These are phyloP conservation scores for Aureobasidium leucospermi DNA, from an alignment of 2,329 filamentous ascomycete genomes.

Conservation along the genomic window DNA sequence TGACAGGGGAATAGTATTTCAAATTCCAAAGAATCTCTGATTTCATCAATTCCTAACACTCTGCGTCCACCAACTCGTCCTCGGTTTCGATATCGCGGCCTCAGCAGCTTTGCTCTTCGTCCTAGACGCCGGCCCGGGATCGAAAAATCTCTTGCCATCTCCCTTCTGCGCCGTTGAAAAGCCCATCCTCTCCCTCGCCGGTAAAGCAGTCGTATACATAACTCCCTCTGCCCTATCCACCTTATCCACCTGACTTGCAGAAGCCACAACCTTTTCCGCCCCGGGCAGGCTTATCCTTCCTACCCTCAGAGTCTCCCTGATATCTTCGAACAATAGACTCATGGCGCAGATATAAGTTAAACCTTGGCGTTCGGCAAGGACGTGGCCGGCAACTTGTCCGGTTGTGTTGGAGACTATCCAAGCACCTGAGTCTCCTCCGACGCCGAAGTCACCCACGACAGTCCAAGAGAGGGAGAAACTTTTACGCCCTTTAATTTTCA, in stretches of 20 bases:
- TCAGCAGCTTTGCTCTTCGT: not conserved
- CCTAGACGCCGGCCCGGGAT: not conserved
- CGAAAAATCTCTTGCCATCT: not conserved
- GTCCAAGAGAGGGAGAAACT: slow-evolving; percentile 69
- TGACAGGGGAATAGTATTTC: not conserved
- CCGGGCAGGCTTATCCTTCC: slow-evolving; percentile 2
- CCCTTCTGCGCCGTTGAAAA: not conserved
- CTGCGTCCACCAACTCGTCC: not conserved
- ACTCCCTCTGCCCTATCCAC: not conserved
- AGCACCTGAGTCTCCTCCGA: slow-evolving; percentile 85
- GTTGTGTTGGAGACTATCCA: slow-evolving; percentile 79
- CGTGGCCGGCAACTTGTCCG: slow-evolving; percentile 81
- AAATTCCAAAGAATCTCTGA: too few species aligned
- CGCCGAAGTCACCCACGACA: slow-evolving; percentile 54
- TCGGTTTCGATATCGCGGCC: not conserved
- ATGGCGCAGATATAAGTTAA: slow-evolving; percentile 93
- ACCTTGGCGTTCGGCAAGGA: slow-evolving; percentile 67
- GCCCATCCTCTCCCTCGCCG: not conserved
- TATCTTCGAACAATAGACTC: slow-evolving; percentile 82
- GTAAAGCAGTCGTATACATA: not conserved
- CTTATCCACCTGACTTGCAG: not conserved
- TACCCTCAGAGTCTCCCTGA: slow-evolving; percentile 69
- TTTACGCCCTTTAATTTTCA: slow-evolving; percentile 78
- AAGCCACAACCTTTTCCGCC: not conserved
- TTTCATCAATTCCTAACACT: not conserved